phyloP scores from a whole-genome alignment of 495 filamentous ascomycete species.

The Daldinia concentrica region DNA sequence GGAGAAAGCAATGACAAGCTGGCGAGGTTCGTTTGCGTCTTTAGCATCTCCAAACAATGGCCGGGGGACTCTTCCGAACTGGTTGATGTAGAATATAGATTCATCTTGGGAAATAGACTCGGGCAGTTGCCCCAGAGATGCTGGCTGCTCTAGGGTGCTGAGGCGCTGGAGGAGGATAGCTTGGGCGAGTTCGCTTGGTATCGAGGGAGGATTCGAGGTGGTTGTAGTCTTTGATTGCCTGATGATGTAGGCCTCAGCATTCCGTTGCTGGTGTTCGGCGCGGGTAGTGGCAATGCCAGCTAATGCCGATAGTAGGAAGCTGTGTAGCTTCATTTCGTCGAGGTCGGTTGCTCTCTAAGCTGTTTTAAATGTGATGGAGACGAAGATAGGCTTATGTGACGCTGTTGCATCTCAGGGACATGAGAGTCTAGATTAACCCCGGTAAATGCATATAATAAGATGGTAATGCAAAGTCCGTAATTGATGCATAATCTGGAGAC shows the following conservation, averaged over 20 bases:
- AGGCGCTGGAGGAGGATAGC: conserved; percentile 55
- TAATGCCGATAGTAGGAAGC: conserved; percentile 51
- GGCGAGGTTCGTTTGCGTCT: conserved; percentile 48
- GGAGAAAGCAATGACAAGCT: conserved; percentile 62
- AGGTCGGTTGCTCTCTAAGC: conserved; percentile 17
- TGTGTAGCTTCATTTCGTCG: conserved; percentile 46
- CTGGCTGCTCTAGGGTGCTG: conserved; percentile 48
- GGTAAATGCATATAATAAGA: not conserved
- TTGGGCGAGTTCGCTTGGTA: conserved; percentile 51
- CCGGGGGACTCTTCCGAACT: conserved; percentile 51
- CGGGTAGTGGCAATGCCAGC: conserved; percentile 47
- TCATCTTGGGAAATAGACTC: conserved; percentile 48
- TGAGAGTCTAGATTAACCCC: conserved; percentile 4
- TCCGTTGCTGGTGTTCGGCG: conserved; percentile 29
- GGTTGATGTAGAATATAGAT: conserved; percentile 53
- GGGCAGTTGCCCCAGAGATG: conserved; percentile 53
- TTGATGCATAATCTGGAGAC: not conserved
- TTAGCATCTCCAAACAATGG: conserved; percentile 52
- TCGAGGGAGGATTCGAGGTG: conserved; percentile 44
- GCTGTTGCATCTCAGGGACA: conserved; percentile 8
- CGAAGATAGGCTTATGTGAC: conserved; percentile 16
- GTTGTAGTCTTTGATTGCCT: conserved; percentile 29
- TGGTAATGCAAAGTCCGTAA: not conserved
- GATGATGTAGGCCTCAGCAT: conserved; percentile 45
- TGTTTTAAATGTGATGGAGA: conserved; percentile 14